Conservation (phyloP, 768 basidiomycete genomes). For the Kwoniella bestiolae region DNA sequence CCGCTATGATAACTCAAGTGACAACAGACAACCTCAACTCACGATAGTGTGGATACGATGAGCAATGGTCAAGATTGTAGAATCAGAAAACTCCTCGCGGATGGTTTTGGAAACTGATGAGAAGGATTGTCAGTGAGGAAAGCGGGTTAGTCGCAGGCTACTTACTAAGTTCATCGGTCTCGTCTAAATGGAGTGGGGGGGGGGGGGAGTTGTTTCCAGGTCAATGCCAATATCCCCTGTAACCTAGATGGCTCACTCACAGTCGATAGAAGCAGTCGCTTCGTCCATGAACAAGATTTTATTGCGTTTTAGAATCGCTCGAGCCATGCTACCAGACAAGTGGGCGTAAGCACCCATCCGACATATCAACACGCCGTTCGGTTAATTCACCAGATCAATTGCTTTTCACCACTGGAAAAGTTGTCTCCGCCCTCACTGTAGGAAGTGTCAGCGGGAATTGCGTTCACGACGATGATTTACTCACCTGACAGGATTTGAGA, state of each 20-base stretch:
- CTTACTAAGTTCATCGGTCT: slow-evolving; percentile 85
- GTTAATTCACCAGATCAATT: slow-evolving; percentile 65
- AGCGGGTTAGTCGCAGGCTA: slow-evolving; percentile 14
- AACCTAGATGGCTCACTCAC: slow-evolving; percentile 45
- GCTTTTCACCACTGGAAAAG: slow-evolving; percentile 75
- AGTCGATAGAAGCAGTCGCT: slow-evolving; percentile 71
- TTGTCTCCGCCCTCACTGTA: slow-evolving; percentile 79
- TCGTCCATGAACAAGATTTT: slow-evolving; percentile 85
- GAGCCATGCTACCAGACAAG: slow-evolving; percentile 67
- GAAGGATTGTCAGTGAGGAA: not conserved
- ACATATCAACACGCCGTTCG: not conserved
- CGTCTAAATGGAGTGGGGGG: slow-evolving; percentile 61
- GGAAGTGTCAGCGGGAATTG: not conserved
- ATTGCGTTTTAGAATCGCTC: slow-evolving; percentile 78
- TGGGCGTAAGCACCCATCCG: not conserved
- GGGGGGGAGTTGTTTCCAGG: no score
- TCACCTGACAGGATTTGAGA: slow-evolving; percentile 45
- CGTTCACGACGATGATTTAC: not conserved
- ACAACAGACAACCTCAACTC: slow-evolving; percentile 33
- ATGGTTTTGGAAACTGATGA: slow-evolving; percentile 54
- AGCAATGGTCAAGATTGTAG: slow-evolving; percentile 81
- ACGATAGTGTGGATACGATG: slow-evolving; percentile 78
- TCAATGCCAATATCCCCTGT: not conserved
- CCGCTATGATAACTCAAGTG: not conserved
- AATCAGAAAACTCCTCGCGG: slow-evolving; percentile 66